Base-by-base conservation (phyloP, 331 rosid species). In the Telfairia occidentalis region DNA sequence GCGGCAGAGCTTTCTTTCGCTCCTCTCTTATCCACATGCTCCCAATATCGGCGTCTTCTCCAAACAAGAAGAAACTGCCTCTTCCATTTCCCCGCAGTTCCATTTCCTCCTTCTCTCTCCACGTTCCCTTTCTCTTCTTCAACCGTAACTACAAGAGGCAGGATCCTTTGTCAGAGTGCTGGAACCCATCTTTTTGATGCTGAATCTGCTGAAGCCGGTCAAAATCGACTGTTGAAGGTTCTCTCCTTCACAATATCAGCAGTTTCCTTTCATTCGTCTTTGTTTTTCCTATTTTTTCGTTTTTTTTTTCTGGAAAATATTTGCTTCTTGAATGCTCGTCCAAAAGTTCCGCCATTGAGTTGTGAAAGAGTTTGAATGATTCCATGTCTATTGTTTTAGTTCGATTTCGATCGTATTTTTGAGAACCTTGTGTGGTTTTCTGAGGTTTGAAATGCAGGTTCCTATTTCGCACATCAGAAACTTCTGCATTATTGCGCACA, bases 401-500 rank as follows among this genome's bases (percentile, higher is more conserved):
- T 19, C 3, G 24, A 28, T 5, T 21, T n/a, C n/a, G n/a, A 49
- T 11, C 42, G 0, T 45, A 11, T 45, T 11, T 48, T 5, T 48
- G 53, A 1, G 53, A 49, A 15, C 21, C 21, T 15, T 1, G 23
- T 49, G 21, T 49, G 8, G 54, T 21, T 57, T 71, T 15, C 65
- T 32, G 32, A 6, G 26, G 61, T 60, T 63, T 69, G 37, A 21
- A n/a, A 13, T 67, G 81, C 78, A 90, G 97, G 97, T 92, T 35
- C 97, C 98, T 37, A 82, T 84, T 55, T 86, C 91, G 32, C 84
- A 82, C 81, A 89, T 93, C 80, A 82, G 94, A 76, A 89, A 90
- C 84, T 93, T 93, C 84, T 18, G 73, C 71, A 93, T 90, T 57
- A 93, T 90, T 80, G 96, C 97, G 28, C 98, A 93, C 76, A 93